Evolutionary conservation across 257 asterid species (phyloP).

Genomic region (Plantago ovata): DNA sequence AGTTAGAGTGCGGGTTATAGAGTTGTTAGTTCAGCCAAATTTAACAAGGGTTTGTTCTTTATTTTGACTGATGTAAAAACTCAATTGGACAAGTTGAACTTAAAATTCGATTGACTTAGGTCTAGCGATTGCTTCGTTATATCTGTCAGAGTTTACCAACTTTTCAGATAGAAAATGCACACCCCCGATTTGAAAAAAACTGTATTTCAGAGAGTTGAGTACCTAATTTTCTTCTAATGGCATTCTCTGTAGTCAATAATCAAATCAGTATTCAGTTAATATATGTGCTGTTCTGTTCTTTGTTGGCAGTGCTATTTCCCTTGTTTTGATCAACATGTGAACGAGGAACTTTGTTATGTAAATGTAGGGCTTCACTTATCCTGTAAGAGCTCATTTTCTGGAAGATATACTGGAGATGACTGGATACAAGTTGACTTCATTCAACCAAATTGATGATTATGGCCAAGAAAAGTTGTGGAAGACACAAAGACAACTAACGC

Average conservation of each 20-base stretch:
- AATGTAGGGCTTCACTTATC: conserved; percentile 93
- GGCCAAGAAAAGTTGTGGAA: conserved; percentile 99
- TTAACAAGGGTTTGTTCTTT: conserved; percentile 6
- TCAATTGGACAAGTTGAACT: conserved; percentile 3
- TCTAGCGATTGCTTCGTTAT: not conserved
- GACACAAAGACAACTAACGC: conserved; percentile 83
- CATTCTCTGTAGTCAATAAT: conserved; percentile 10
- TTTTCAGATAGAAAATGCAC: not conserved
- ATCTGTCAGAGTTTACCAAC: not conserved
- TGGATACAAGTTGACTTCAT: conserved; percentile 87
- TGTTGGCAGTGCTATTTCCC: conserved; percentile 15
- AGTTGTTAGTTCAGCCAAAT: conserved; percentile 12
- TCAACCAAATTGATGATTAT: conserved; percentile 92
- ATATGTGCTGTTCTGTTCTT: not conserved
- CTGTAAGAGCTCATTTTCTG: conserved; percentile 80
- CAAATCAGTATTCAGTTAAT: conserved; percentile 9
- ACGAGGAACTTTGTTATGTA: conserved; percentile 15
- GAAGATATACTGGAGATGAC: conserved; percentile 91
- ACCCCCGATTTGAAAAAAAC: no score
- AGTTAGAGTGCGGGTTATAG: conserved; percentile 8
- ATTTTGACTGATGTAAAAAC: conserved; percentile 3
- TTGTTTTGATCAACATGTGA: conserved; percentile 20
- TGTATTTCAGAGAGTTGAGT: no score
- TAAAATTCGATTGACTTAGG: conserved; percentile 6
- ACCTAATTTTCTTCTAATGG: not conserved